Evolutionary conservation across 257 asterid genomes (phyloP).

Genomic region (Lavandula angustifolia): DNA sequence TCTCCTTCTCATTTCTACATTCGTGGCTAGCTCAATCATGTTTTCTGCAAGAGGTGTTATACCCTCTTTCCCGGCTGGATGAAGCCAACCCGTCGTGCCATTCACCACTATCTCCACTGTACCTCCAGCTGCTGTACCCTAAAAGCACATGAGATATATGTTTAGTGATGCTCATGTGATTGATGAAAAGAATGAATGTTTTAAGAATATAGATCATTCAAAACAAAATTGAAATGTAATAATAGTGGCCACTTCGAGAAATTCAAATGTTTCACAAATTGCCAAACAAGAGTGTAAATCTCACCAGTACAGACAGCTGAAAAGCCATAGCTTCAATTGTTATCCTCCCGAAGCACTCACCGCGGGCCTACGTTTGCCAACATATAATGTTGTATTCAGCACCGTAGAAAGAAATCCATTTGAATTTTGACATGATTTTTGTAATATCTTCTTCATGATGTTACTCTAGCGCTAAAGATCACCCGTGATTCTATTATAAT

Average conservation of each 20-base stretch:
- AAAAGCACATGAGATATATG: slow-evolving; percentile 10
- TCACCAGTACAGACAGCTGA: slow-evolving; percentile 92
- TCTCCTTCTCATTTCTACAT: slow-evolving; percentile 54
- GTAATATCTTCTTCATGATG: not conserved
- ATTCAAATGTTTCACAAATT: slow-evolving; percentile 10
- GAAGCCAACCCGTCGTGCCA: slow-evolving; percentile 83
- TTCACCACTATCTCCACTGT: slow-evolving; percentile 82
- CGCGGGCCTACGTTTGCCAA: slow-evolving; percentile 66
- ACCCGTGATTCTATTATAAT: not conserved
- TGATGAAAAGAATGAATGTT: not conserved
- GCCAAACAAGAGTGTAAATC: slow-evolving; percentile 22
- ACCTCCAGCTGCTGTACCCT: slow-evolving; percentile 99
- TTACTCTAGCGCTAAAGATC: not conserved
- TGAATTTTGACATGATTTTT: not conserved
- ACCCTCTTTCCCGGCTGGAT: slow-evolving; percentile 94
- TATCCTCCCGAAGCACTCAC: slow-evolving; percentile 98
- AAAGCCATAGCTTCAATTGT: slow-evolving; percentile 99
- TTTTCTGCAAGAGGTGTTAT: slow-evolving; percentile 72
- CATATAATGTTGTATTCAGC: slow-evolving; percentile 20
- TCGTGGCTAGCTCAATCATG: slow-evolving; percentile 62
- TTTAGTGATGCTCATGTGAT: slow-evolving; percentile 27
- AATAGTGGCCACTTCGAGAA: not conserved
- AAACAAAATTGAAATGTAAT: not conserved
- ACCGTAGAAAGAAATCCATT: slow-evolving; percentile 17
- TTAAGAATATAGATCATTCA: not conserved